A percentile compares a stretch with the other conserved stretches of the same genome.
Evolutionary conservation across 2,329 filamentous ascomycete genomes (phyloP).

Genomic region (Monilinia aucupariae): DNA sequence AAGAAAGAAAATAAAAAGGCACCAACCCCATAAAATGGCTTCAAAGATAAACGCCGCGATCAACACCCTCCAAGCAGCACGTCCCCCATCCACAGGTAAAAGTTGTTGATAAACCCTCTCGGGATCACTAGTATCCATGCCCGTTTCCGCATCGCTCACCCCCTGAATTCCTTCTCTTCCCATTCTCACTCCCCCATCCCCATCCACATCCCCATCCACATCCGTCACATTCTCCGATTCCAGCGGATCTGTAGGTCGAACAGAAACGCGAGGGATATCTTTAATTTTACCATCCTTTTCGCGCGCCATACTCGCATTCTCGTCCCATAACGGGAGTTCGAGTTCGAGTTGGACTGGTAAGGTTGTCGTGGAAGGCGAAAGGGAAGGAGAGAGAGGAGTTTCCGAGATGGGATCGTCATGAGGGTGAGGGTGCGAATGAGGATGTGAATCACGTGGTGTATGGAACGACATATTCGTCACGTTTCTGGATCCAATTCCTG

Average conservation of each 20-base stretch:
- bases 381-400: background rate
- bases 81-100: background rate
- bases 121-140: background rate
- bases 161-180: background rate
- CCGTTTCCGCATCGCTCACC: background rate
- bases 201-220: background rate
- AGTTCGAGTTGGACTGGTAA: no score
- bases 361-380: no score
- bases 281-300: background rate
- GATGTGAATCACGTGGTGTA: no score
- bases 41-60: background rate
- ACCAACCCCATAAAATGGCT: background rate
- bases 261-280: background rate
- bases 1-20: background rate
- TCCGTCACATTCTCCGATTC: background rate
- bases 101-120: conserved; percentile 1
- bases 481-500: no score
- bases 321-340: background rate
- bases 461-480: no score
- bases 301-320: no score
- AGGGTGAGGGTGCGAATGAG: no score
- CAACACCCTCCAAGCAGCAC: background rate
- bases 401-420: background rate
- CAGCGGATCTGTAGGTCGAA: background rate
- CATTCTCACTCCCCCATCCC: background rate